Evolutionary conservation across 2,329 filamentous ascomycete species (phyloP).

Genomic region (Exophiala calicioides): DNA sequence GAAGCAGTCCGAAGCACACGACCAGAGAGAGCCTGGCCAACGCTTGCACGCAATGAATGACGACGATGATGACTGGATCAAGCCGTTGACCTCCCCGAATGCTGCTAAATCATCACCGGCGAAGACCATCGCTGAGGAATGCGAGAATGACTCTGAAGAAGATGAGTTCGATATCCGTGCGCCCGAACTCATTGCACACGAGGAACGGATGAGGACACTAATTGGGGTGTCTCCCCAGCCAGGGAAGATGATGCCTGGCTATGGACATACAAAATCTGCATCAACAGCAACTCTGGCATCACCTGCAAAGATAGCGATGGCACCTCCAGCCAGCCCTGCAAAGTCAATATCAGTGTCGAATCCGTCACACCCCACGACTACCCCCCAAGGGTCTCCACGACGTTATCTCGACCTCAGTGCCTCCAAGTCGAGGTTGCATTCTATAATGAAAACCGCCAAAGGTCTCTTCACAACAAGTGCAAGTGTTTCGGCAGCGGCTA

Average conservation of each 20-base stretch:
- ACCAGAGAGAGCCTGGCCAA: constrained; percentile 29
- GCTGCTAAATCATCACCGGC: constrained; percentile 35
- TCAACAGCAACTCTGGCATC: constrained; percentile 63
- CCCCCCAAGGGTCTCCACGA: constrained; percentile 58
- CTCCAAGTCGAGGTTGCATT: constrained; percentile 89
- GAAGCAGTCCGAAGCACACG: constrained; percentile 29
- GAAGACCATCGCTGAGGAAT: constrained; percentile 49
- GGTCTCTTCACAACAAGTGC: constrained; percentile 78
- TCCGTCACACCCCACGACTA: constrained; percentile 59
- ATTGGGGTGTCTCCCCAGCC: constrained; percentile 24
- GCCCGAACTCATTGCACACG: constrained; percentile 32
- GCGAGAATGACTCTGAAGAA: constrained; percentile 45
- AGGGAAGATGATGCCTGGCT: constrained; percentile 30
- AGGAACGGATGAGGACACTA: constrained; percentile 28
- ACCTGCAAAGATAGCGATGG: constrained; percentile 45
- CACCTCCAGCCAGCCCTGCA: constrained; percentile 41
- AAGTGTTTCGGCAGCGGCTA: constrained; percentile 59
- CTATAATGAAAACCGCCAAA: constrained; percentile 83
- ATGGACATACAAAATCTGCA: constrained; percentile 62
- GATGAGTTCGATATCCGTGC: constrained; percentile 44
- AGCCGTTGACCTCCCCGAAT: constrained; percentile 44
- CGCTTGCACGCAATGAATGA: constrained; percentile 22
- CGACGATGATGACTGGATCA: constrained; percentile 63
- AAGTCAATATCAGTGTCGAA: constrained; percentile 66
- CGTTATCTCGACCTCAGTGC: constrained; percentile 74